Percentiles rank a stretch among this genome's conserved stretches.
phyloP scores from a whole-genome alignment of 371 early-diverging fungal species.

The Blakeslea trispora region DNA sequence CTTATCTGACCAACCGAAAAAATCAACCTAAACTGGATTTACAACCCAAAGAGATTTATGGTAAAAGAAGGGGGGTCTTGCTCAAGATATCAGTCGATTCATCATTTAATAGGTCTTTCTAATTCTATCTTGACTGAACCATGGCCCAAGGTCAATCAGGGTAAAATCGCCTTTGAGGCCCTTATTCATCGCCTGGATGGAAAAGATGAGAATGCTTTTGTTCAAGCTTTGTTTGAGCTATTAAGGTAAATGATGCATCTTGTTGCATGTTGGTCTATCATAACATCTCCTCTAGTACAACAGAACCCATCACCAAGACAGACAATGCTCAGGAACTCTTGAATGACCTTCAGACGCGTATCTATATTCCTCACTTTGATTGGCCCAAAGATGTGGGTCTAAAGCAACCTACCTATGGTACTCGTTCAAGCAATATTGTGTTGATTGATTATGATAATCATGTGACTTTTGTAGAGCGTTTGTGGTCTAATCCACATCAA shows the following conservation, averaged over 20 bases:
- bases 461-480: slow-evolving; percentile 46
- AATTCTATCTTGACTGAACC: slow-evolving; percentile 49
- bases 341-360: slow-evolving; percentile 35
- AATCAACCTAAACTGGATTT: slow-evolving; percentile 22
- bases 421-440: slow-evolving; percentile 56
- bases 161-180: slow-evolving; percentile 32
- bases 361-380: slow-evolving; percentile 37
- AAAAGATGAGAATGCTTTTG: slow-evolving; percentile 31
- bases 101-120: slow-evolving; percentile 40
- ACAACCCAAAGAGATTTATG: slow-evolving; percentile 34
- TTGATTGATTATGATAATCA: slow-evolving; percentile 51
- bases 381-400: slow-evolving; percentile 1
- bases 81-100: not conserved
- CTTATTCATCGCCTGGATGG: slow-evolving; percentile 25
- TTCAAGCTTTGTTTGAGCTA: slow-evolving; percentile 47
- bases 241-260: slow-evolving; percentile 29
- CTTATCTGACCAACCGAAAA: slow-evolving; percentile 47
- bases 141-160: slow-evolving; percentile 57
- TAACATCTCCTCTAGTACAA: slow-evolving; percentile 18
- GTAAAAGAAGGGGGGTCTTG: no score
- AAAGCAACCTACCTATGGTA: slow-evolving; percentile 35
- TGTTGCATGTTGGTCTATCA: not conserved
- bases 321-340: slow-evolving; percentile 12
- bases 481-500: slow-evolving; percentile 27
- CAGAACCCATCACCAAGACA: slow-evolving; percentile 21